Base-by-base conservation (phyloP, 345 rosid species). In the Hibiscus tridactylites region DNA sequence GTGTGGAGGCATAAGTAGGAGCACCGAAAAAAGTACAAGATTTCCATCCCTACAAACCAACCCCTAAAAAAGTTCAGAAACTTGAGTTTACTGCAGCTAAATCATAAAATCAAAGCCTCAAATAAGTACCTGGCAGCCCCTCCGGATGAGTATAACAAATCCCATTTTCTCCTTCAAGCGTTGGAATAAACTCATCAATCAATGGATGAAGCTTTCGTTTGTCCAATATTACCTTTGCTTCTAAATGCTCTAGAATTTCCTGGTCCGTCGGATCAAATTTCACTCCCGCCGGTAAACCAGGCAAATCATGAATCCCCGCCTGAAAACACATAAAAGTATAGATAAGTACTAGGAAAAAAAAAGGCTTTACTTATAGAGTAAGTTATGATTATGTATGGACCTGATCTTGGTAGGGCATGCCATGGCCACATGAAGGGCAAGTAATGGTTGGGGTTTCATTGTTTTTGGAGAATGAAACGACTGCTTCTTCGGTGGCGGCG, bases 111-210 rank as follows among this genome's bases (percentile, higher is more conserved):
- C 5, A 24, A 24, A 47, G 37, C 35, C 1, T 7, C 5, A 3
- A 21, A 58, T 6, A 21, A 58, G 31, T 78, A 92, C 98, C 98
- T 46, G 97, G 99, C 12, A 94, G 92, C 82, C 81, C 89, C 73
- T 92, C 92, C 2, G 99, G 99, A 75, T 94, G 99, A 15, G 96
- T 87, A 57, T 84, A 94, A 77, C 99, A 94, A 83, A 94, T 94
- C 17, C 99, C 99, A 77, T 90, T 88, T 24, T 90, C 88, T 6
- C 96, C 97, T 58, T 88, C 96, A 8, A 94, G 81, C 3, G 99
- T 89, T 1, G 91, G 90, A 70, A 94, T 94, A 81, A 94, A 94
- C 71, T 89, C 91, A 76, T 90, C 90, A 4, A 90, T 92, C 29
- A 94, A 82, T 49, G 97, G 97, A 79, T 94, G 97, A 69, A 89